Percentiles rank a stretch among this genome's conserved stretches.
phyloP scores from a whole-genome alignment of 2,329 filamentous ascomycete genomes.

The Dactylellina drechsleri region DNA sequence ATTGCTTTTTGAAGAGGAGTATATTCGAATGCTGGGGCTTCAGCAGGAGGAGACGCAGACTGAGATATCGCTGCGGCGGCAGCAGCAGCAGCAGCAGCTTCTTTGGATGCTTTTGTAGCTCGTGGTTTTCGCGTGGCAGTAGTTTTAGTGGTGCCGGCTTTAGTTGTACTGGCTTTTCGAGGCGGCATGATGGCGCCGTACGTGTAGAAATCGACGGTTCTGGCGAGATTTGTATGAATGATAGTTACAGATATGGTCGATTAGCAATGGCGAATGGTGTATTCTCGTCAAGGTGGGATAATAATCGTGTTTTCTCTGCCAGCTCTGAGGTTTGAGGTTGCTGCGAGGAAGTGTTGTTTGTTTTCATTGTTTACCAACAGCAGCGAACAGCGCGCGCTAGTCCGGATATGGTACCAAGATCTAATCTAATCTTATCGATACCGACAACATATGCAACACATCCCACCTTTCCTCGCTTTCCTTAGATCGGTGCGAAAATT shows the following conservation, averaged over 20 bases:
- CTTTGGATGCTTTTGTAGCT: conserved; percentile 48
- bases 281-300: conserved; percentile 10
- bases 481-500: conserved; percentile 12
- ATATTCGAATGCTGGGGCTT: conserved; percentile 44
- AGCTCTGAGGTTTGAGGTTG: conserved; percentile 24
- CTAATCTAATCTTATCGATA: conserved; percentile 53
- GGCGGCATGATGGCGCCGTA: conserved; percentile 39
- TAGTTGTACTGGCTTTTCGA: conserved; percentile 34
- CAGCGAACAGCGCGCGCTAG: neutral
- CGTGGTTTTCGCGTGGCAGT: conserved; percentile 37
- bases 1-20: conserved; percentile 56
- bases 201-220: neutral
- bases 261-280: neutral
- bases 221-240: too few species aligned
- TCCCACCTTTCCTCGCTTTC: conserved; percentile 39
- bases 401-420: conserved; percentile 12
- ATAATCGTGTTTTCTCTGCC: conserved; percentile 22
- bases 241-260: neutral
- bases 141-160: too few species aligned
- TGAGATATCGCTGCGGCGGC: conserved; percentile 32
- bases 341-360: conserved; percentile 42
- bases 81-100: conserved; percentile 33
- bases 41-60: conserved; percentile 30
- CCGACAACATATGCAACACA: conserved; percentile 45
- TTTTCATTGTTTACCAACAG: conserved; percentile 46